phyloP scores from a whole-genome alignment of 257 asterid species.

The Solanum virginianum region DNA sequence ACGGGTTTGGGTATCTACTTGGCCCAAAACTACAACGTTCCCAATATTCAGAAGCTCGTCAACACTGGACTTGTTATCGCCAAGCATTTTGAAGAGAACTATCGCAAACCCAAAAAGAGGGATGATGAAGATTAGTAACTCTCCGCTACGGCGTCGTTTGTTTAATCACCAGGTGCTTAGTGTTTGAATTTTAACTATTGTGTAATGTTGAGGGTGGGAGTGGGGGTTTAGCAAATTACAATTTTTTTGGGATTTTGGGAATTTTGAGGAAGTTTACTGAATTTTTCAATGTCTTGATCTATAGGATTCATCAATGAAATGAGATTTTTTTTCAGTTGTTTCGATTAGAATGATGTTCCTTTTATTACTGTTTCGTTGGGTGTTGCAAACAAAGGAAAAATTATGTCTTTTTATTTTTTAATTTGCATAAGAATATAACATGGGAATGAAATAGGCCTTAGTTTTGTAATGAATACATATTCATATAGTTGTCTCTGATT shows the following conservation, averaged over 20 bases:
- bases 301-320: not conserved
- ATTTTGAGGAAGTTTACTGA: not conserved
- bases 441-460: not conserved
- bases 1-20: constrained; percentile 50
- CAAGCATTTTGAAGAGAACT: constrained; percentile 57
- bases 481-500: not conserved
- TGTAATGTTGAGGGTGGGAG: not conserved
- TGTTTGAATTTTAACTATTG: not conserved
- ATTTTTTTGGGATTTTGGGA: not conserved
- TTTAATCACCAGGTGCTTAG: not conserved
- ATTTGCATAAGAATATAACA: not conserved
- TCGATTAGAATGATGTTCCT: not conserved
- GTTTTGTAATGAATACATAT: not conserved
- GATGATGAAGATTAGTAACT: constrained; percentile 21
- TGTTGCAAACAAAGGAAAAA: not conserved
- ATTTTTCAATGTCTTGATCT: not conserved
- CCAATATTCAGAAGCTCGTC: constrained; percentile 46
- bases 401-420: not conserved
- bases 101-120: constrained; percentile 61
- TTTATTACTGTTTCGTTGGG: not conserved
- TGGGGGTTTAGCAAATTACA: not conserved
- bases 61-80: constrained; percentile 40
- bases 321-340: not conserved
- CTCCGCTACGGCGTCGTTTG: not conserved
- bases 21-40: constrained; percentile 85